Evolutionary conservation across 331 rosid genomes (phyloP).

Genomic region (Dryas integrifolia): DNA sequence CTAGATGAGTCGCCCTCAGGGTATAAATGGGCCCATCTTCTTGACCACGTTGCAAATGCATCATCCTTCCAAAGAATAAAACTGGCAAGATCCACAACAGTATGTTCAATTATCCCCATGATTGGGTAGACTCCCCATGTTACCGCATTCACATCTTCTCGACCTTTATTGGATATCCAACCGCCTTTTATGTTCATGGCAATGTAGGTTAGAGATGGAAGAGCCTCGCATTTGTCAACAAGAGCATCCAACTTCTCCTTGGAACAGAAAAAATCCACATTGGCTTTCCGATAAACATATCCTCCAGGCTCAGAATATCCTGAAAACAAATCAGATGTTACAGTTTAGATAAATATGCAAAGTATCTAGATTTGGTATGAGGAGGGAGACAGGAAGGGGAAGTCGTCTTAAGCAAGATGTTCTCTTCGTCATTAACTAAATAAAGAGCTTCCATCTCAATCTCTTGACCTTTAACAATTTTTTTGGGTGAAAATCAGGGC

Average conservation of each 20-base stretch:
- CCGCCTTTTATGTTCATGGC: constrained; percentile 69
- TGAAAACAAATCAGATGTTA: too few species aligned
- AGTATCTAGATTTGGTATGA: too few species aligned
- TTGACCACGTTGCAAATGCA: constrained; percentile 81
- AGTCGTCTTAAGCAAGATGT: too few species aligned
- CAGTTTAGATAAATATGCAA: too few species aligned
- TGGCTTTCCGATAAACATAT: constrained; percentile 80
- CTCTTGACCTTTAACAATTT: too few species aligned
- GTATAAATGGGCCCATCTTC: neutral
- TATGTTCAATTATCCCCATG: constrained; percentile 78
- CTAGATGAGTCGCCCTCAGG: too few species aligned
- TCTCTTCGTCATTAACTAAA: too few species aligned
- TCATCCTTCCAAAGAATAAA: constrained; percentile 82
- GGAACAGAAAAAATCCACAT: constrained; percentile 45
- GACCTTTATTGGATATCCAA: constrained; percentile 57
- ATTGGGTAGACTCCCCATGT: constrained; percentile 95
- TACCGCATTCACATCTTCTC: constrained; percentile 71
- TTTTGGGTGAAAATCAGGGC: too few species aligned
- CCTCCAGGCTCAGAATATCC: constrained; percentile 17
- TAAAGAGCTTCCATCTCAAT: too few species aligned
- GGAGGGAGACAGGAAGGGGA: too few species aligned
- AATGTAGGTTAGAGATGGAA: constrained; percentile 64
- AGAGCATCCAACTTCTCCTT: neutral
- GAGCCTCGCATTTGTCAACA: constrained; percentile 46
- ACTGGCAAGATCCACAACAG: constrained; percentile 65